A percentile compares a stretch with the other conserved stretches of the same genome.
phyloP scores from a whole-genome alignment of 2,329 filamentous ascomycete species.

The Arthrinium phaeospermum region DNA sequence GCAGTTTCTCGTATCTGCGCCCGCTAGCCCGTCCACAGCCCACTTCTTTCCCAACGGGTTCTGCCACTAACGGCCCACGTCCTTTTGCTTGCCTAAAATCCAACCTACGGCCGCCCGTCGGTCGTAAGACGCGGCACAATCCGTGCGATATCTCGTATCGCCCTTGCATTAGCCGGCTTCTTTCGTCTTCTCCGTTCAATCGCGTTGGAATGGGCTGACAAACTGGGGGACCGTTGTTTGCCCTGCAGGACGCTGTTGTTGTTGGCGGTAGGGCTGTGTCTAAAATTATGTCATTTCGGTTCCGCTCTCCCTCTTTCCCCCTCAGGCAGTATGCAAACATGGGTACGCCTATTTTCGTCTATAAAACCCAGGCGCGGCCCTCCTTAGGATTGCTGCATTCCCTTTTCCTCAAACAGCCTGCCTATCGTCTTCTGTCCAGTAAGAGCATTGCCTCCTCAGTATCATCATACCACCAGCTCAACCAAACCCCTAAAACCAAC shows the following conservation, averaged over 20 bases:
- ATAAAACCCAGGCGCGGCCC: not conserved
- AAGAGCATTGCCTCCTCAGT: not conserved
- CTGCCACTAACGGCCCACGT: not conserved
- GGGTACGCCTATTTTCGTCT: not conserved
- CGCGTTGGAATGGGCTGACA: not conserved
- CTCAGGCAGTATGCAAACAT: not conserved
- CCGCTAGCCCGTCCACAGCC: not conserved
- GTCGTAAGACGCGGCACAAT: not conserved
- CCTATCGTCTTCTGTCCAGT: not conserved
- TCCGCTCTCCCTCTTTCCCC: not conserved
- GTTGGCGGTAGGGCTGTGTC: not conserved
- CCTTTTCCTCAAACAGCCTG: not conserved
- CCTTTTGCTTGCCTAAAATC: too few relatives aligned
- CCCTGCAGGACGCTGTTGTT: not conserved
- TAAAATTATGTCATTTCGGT: not conserved
- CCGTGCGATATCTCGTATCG: not conserved
- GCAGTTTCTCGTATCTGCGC: not conserved
- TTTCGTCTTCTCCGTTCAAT: not conserved
- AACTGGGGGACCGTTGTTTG: not conserved
- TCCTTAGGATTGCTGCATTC: not conserved
- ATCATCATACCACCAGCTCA: not conserved
- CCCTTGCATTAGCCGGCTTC: not conserved
- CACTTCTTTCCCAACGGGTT: constrained; percentile 7
- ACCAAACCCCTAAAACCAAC: not conserved
- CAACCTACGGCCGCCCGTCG: not conserved